These are phyloP conservation scores for Thermoascus crustaceus DNA, from an alignment of 2,329 filamentous ascomycete genomes.

Conservation along the genomic window DNA sequence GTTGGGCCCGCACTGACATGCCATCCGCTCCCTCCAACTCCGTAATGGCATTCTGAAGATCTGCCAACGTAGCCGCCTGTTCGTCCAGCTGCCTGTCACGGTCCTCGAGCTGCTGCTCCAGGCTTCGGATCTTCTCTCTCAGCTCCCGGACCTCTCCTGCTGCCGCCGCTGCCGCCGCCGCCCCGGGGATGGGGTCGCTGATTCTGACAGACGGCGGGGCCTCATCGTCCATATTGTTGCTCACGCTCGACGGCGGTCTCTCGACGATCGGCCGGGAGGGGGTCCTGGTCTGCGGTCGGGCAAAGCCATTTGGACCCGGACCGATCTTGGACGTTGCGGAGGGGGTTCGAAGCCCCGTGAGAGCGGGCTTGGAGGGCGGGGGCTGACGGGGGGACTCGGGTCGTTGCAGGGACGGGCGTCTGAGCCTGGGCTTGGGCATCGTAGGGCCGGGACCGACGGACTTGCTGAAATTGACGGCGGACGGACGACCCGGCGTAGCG, in stretches of 20 bases:
- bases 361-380: conserved; percentile 46
- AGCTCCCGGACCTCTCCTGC: conserved; percentile 31
- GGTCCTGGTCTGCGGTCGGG: conserved; percentile 32
- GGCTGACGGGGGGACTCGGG: conserved; percentile 73
- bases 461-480: conserved; percentile 74
- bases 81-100: conserved; percentile 83
- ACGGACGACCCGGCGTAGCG: conserved; percentile 57
- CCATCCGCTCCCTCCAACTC: conserved; percentile 75
- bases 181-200: conserved; percentile 21
- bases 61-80: conserved; percentile 69
- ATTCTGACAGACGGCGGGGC: conserved; percentile 20
- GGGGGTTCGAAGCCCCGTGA: conserved; percentile 49
- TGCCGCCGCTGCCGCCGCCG: conserved; percentile 13
- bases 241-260: conserved; percentile 32
- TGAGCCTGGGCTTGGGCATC: conserved; percentile 55
- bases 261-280: conserved; percentile 31
- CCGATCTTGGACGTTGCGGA: conserved; percentile 34
- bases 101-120: conserved; percentile 69
- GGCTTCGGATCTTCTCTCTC: conserved; percentile 64
- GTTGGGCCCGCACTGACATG: conserved; percentile 65
- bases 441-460: conserved; percentile 64
- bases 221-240: conserved; percentile 28
- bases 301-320: conserved; percentile 37
- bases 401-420: conserved; percentile 69
- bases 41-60: conserved; percentile 84